Evolutionary conservation across 2,329 filamentous ascomycete species (phyloP), one percentile per base, ranked within the genome.

Genomic region (Xylaria sp.): DNA sequence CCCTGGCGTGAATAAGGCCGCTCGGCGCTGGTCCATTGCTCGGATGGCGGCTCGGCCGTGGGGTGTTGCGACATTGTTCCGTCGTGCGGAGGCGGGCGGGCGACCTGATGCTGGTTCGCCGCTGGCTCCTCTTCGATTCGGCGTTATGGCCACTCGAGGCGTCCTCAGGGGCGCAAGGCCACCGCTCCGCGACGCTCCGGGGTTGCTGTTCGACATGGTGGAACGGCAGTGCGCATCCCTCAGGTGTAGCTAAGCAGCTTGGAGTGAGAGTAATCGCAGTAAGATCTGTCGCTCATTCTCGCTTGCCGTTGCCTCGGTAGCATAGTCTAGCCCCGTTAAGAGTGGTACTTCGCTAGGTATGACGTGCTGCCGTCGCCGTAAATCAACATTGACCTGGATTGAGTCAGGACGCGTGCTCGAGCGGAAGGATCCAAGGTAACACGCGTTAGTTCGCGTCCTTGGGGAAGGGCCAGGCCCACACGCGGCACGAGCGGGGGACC

Each of bases 31-130:
- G 66, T 87, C 81, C 54, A 88, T 79, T 31, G 85, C 82, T 46
- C 83, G 80, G 48, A 81, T 82, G 43, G 87, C 87, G 10, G 86
- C 86, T 67, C 83, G 83, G 47, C 83, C 85, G 71, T 89, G 87
- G 0, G 87, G 87, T 17, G 87, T 89, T 3, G 80, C 77, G 8
- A 78, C 77, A 64, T 73, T 74, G 48, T 74, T 76, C 51, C 78
- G 76, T 41, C 77, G 74, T 2, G 76, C 82, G 1, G 83, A 84
- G 33, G 78, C 79, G 9, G 80, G 80, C 40, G 79, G 78, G 10
- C 79, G 80, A 21, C 74, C 76, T 11, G 81, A 78, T 4, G 75
- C 69, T 1, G 80, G 78, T 3, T 82, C 76, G 56, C 70, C 73
- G 65, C 70, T 73, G 47, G 66, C 59, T 33, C 72, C 73, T 46